Evolutionary conservation across 257 asterid species (phyloP).

Genomic region (Eustoma russellianum): DNA sequence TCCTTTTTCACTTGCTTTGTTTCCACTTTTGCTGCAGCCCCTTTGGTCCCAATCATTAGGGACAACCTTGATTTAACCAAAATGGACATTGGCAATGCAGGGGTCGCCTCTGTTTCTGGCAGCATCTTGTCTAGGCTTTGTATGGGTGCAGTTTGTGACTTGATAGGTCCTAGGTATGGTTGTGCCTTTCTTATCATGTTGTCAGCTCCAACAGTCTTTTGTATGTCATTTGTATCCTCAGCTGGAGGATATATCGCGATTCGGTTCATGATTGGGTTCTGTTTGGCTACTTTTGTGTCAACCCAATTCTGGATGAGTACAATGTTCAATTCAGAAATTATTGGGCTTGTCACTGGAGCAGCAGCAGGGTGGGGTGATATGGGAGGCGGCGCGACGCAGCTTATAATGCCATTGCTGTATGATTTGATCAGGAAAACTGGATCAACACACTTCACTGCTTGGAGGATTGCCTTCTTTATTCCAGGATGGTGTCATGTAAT

Average conservation of each 20-base stretch:
- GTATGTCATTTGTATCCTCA: constrained; percentile 35
- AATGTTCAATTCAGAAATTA: constrained; percentile 43
- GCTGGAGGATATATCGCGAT: constrained; percentile 38
- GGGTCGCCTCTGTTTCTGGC: constrained; percentile 59
- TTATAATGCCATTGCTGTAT: constrained; percentile 50
- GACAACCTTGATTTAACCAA: constrained; percentile 42
- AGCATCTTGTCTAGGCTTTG: constrained; percentile 55
- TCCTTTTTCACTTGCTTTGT: constrained; percentile 56
- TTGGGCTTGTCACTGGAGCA: constrained; percentile 46
- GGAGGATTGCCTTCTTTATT: constrained; percentile 57
- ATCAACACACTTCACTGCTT: constrained; percentile 44
- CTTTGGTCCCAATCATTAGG: constrained; percentile 51
- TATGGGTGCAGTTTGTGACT: constrained; percentile 53
- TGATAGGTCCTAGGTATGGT: constrained; percentile 52
- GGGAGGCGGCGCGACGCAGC: constrained; percentile 72
- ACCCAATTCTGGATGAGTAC: constrained; percentile 60
- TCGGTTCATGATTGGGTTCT: constrained; percentile 59
- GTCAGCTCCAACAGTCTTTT: constrained; percentile 49
- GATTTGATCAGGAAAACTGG: constrained; percentile 31
- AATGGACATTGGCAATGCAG: constrained; percentile 47
- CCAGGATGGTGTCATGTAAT: constrained; percentile 56
- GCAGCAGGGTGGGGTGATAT: constrained; percentile 75
- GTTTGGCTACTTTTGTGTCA: constrained; percentile 57
- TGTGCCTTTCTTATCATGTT: constrained; percentile 47
- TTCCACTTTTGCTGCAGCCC: constrained; percentile 57